phyloP scores from a whole-genome alignment of 371 early-diverging fungal genomes.

The Nematocida parisii region DNA sequence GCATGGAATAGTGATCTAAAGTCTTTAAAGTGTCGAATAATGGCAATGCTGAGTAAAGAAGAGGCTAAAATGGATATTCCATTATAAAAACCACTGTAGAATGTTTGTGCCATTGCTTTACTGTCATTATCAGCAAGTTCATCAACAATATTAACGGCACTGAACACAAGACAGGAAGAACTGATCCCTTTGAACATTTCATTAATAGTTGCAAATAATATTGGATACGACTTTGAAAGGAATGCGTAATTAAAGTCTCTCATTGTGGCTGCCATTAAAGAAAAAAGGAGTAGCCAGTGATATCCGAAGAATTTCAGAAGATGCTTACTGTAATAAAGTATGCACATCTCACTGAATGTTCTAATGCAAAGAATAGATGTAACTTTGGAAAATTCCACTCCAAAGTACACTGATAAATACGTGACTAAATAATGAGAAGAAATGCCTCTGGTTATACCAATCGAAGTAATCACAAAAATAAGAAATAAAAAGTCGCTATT shows the following conservation, averaged over 20 bases:
- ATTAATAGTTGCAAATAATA: slow-evolving; percentile 11
- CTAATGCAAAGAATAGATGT: slow-evolving; percentile 48
- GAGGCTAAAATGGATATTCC: slow-evolving; percentile 48
- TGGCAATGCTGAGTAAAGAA: slow-evolving; percentile 37
- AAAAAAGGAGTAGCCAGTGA: slow-evolving; percentile 46
- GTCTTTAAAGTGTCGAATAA: slow-evolving; percentile 23
- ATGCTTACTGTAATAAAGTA: slow-evolving; percentile 54
- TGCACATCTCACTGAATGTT: slow-evolving; percentile 50
- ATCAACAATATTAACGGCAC: slow-evolving; percentile 55
- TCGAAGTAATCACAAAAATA: slow-evolving; percentile 30
- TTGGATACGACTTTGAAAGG: slow-evolving; percentile 13
- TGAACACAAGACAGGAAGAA: slow-evolving; percentile 46
- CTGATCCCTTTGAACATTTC: slow-evolving; percentile 57
- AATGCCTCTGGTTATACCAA: slow-evolving; percentile 45
- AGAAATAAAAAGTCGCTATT: slow-evolving; percentile 27
- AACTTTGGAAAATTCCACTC: slow-evolving; percentile 36
- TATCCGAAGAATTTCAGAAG: slow-evolving; percentile 58
- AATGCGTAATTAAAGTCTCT: slow-evolving; percentile 54
- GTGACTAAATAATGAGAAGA: slow-evolving; percentile 52
- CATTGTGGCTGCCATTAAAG: slow-evolving; percentile 43
- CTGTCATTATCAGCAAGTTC: slow-evolving; percentile 20
- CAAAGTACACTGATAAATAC: slow-evolving; percentile 27
- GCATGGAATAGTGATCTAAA: slow-evolving; percentile 50
- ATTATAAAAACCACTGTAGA: slow-evolving; percentile 55
- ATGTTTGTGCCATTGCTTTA: slow-evolving; percentile 51